These are phyloP conservation scores for Geotrichum cucujoidarum DNA, from an alignment of 1,139 yeast species.

Conservation along the genomic window DNA sequence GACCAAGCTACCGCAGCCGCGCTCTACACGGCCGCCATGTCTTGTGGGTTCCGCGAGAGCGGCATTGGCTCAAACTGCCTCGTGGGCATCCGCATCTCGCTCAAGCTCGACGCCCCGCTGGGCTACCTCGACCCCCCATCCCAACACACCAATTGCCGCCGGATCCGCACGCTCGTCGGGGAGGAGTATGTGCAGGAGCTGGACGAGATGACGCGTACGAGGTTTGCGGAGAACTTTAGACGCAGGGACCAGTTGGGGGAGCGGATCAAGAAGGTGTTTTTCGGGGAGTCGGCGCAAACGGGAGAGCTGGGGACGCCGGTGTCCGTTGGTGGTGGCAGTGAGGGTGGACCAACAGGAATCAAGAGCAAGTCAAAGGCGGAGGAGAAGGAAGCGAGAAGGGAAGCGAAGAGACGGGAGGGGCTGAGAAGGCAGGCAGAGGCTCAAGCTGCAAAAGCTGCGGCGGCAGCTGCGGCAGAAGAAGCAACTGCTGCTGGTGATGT, in stretches of 20 bases:
- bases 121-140: constrained; percentile 50
- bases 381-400: constrained; percentile 3
- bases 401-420: constrained; percentile 4
- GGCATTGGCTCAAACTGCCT: constrained; percentile 76
- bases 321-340: not conserved
- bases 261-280: not conserved
- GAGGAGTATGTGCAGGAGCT: constrained; percentile 29
- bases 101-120: constrained; percentile 67
- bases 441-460: not conserved
- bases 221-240: constrained; percentile 17
- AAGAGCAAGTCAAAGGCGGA: constrained; percentile 1
- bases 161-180: constrained; percentile 34
- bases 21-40: constrained; percentile 67
- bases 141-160: constrained; percentile 16
- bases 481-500: no score
- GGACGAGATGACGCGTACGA: constrained; percentile 20
- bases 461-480: not conserved
- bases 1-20: constrained; percentile 53
- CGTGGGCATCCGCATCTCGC: constrained; percentile 73
- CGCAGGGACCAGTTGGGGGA: constrained; percentile 7
- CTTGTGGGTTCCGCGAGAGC: constrained; percentile 79
- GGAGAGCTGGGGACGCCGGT: not conserved
- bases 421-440: constrained; percentile 3
- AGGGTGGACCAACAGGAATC: no score
- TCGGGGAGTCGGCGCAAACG: not conserved